Conservation (phyloP, 179 eudicot species). For the Dionaea muscipula region DNA sequence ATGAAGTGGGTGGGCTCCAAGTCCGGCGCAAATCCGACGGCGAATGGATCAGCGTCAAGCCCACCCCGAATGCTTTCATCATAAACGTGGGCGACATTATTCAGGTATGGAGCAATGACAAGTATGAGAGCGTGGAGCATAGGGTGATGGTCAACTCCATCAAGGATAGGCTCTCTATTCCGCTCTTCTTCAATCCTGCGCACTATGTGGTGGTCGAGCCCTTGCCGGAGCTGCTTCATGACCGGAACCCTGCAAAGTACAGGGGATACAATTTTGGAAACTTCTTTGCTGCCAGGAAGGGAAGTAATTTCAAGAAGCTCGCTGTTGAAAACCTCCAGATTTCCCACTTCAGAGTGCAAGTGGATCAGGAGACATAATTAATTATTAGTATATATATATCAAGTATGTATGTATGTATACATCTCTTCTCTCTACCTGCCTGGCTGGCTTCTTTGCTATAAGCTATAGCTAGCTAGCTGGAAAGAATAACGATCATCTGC, state of each 20-base stretch:
- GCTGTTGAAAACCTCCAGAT: constrained; percentile 26
- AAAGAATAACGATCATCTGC: too few relatives aligned
- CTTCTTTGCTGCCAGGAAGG: constrained; percentile 15
- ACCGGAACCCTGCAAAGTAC: constrained; percentile 36
- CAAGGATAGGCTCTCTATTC: constrained; percentile 25
- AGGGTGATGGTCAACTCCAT: constrained; percentile 25
- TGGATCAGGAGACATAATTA: too few relatives aligned
- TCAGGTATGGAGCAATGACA: constrained; percentile 45
- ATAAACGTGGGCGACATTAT: constrained; percentile 33
- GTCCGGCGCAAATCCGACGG: constrained; percentile 33
- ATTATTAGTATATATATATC: too few relatives aligned
- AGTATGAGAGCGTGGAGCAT: constrained; percentile 40
- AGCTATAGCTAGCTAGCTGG: too few relatives aligned
- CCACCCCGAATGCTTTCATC: constrained; percentile 24
- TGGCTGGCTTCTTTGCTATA: too few relatives aligned
- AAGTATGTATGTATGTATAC: too few relatives aligned
- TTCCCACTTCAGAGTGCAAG: constrained; percentile 17
- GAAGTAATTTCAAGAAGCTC: constrained; percentile 31
- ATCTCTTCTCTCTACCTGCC: too few relatives aligned
- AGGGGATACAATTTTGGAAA: constrained; percentile 30
- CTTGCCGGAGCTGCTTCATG: constrained; percentile 34
- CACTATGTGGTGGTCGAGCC: constrained; percentile 44
- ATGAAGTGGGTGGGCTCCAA: constrained; percentile 36
- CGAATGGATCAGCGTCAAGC: constrained; percentile 34
- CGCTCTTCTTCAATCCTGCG: constrained; percentile 26